Evolutionary conservation across 2,329 filamentous ascomycete genomes (phyloP), one percentile per base, ranked within the genome.

Genomic region (Cytospora leucostoma): DNA sequence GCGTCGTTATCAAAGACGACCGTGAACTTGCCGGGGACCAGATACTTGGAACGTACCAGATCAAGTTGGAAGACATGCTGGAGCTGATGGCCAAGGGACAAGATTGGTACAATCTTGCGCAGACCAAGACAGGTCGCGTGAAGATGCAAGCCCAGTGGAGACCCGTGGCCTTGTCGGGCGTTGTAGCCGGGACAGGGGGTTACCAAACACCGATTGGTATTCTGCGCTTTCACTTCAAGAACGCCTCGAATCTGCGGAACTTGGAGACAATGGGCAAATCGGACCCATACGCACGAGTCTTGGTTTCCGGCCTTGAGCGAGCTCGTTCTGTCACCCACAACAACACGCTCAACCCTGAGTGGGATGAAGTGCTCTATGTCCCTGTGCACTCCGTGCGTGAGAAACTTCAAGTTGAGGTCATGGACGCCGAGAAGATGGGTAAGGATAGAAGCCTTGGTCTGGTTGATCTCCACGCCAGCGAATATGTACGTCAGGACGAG

Each of bases 101-200:
- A 71, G 93, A 98, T 70, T 99, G 95, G 95, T 99, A 93, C 80
- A 92, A 93, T 66, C 83, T 99, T 34, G 83, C 90, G 52, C 92
- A 91, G 10, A 88, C 85, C 59, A 91, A 92, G 73, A 89, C 87
- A 27, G 95, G 95, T 35, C 90, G 93, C 68, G 92, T 88, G 65
- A 97, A 98, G 79, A 87, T 99, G 84, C 90, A 85, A 73, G 84
- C 96, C 4, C 90, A 97, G 71, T 99, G 96, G 96, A 96, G 95
- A 74, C 94, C 95, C 2, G 93, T 99, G 32, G 90, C 91, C 7
- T 82, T 99, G 60, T 89, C 90, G 63, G 94, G 94, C 33, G 83
- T 91, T 50, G 77, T 88, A 10, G 87, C 87, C 53, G 88, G 91
- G 60, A 92, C 91, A 60, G 92, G 91, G 57, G 95, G 95, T 62